These are phyloP conservation scores for Scleroderma bovista DNA, from an alignment of 768 basidiomycete species.

Conservation along the genomic window DNA sequence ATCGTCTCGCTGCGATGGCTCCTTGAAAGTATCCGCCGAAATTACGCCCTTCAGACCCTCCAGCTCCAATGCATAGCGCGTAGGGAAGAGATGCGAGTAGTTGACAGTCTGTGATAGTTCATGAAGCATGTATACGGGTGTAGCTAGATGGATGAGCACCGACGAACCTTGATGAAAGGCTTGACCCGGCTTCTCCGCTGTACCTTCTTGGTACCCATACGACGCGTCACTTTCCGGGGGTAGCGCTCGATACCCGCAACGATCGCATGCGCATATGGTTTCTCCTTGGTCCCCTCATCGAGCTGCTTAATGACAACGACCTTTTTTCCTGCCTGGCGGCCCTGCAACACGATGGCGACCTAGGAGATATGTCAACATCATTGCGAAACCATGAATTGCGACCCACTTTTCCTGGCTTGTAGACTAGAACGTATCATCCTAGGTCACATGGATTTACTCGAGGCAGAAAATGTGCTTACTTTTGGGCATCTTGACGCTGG, in stretches of 20 bases:
- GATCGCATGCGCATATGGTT: conserved; percentile 95
- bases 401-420: conserved; percentile 89
- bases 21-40: conserved; percentile 89
- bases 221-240: conserved; percentile 94
- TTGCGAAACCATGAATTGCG: not conserved
- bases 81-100: conserved; percentile 99
- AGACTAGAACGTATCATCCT: conserved; percentile 46
- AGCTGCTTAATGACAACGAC: conserved; percentile 97
- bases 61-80: conserved; percentile 96
- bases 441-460: conserved; percentile 6
- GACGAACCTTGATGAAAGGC: conserved; percentile 96
- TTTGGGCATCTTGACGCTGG: conserved; percentile 40
- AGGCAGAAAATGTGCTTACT: conserved; percentile 20
- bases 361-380: conserved; percentile 22
- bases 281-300: conserved; percentile 95
- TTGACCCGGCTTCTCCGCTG: conserved; percentile 93
- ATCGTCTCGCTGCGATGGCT: conserved; percentile 91
- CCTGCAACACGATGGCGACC: conserved; percentile 97
- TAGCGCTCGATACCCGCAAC: conserved; percentile 98
- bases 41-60: conserved; percentile 90
- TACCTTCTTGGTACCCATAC: conserved; percentile 96
- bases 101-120: conserved; percentile 66
- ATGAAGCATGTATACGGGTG: not conserved
- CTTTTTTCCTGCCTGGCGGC: conserved; percentile 99
- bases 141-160: not conserved